These are phyloP conservation scores for Plectosphaerella plurivora DNA, from an alignment of 2,329 filamentous ascomycete species.

Conservation along the genomic window DNA sequence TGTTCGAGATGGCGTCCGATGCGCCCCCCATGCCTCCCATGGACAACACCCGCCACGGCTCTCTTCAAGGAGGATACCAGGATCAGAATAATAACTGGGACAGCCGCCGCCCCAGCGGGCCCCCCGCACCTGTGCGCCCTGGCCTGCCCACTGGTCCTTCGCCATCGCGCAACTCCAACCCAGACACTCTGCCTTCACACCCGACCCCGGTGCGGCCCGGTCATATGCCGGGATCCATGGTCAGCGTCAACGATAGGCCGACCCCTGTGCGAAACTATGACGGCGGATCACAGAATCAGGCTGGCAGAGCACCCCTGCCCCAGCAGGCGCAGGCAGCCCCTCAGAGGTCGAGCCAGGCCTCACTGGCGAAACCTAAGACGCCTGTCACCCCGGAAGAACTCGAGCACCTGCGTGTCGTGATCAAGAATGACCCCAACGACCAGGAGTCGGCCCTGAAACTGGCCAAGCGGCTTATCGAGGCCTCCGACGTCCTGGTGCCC, in stretches of 20 bases:
- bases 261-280: constrained; percentile 54
- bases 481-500: constrained; percentile 68
- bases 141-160: constrained; percentile 20
- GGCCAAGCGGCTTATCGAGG: constrained; percentile 82
- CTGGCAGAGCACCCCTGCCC: constrained; percentile 9
- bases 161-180: constrained; percentile 21
- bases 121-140: constrained; percentile 6
- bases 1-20: constrained; percentile 70
- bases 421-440: constrained; percentile 69
- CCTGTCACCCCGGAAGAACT: constrained; percentile 77
- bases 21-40: constrained; percentile 51
- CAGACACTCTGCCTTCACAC: constrained; percentile 52
- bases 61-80: constrained; percentile 12
- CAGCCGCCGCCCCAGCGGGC: background rate
- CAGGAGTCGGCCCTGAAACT: constrained; percentile 66
- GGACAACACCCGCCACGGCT: constrained; percentile 12
- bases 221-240: constrained; percentile 53
- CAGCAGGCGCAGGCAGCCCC: constrained; percentile 23
- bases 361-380: constrained; percentile 12
- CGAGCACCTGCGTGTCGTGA: constrained; percentile 64
- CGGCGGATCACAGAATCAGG: constrained; percentile 44
- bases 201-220: constrained; percentile 61
- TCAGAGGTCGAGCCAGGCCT: constrained; percentile 16
- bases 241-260: constrained; percentile 52
- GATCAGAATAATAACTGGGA: constrained; percentile 12